Conservation (phyloP, 805 yeast species). For the Kregervanrija pseudodelftensis region DNA sequence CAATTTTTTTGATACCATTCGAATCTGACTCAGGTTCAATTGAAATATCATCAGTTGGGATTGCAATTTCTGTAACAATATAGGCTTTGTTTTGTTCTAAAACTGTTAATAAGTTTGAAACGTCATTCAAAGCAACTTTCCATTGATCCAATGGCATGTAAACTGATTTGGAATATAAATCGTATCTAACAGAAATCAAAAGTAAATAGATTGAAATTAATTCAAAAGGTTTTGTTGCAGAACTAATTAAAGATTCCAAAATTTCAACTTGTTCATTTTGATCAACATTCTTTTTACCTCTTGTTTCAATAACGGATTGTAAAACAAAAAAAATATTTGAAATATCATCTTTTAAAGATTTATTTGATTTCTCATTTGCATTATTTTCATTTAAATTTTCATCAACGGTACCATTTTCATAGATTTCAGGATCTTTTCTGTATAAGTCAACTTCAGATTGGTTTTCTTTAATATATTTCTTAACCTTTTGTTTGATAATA, state of each 20-base stretch:
- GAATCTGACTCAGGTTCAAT: conserved; percentile 58
- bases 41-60: conserved; percentile 63
- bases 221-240: conserved; percentile 61
- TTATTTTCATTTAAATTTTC: neutral
- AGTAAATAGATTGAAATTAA: conserved; percentile 68
- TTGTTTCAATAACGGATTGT: conserved; percentile 69
- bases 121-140: conserved; percentile 61
- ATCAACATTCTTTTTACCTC: conserved; percentile 95
- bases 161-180: conserved; percentile 56
- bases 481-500: conserved; percentile 80
- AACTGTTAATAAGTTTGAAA: conserved; percentile 53
- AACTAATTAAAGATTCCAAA: conserved; percentile 53
- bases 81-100: conserved; percentile 59
- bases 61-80: conserved; percentile 72
- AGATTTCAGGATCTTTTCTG: conserved; percentile 66
- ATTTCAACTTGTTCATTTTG: conserved; percentile 65
- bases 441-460: conserved; percentile 51
- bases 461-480: conserved; percentile 68
- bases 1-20: conserved; percentile 64
- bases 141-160: conserved; percentile 78
- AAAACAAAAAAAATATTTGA: conserved; percentile 62
- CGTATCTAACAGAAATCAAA: conserved; percentile 84
- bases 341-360: conserved; percentile 20
- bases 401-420: conserved; percentile 40
- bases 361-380: conserved; percentile 18